A percentile compares a stretch with the other conserved stretches of the same genome.
phyloP scores from a whole-genome alignment of 2,329 filamentous ascomycete genomes.

The Keithomyces neogunnii region DNA sequence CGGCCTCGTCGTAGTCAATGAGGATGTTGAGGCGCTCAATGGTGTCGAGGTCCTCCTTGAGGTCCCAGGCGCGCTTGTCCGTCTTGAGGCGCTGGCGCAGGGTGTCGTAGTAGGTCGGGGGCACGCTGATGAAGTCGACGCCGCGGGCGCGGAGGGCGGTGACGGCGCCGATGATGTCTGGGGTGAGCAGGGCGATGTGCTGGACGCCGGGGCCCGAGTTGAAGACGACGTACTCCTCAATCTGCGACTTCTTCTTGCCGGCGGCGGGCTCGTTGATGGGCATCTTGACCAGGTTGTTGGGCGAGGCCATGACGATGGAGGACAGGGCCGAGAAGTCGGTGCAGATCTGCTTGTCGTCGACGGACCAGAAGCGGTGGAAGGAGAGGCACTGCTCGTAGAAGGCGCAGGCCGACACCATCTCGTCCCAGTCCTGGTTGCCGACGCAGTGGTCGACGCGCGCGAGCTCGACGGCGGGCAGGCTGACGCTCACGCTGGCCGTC shows the following conservation, averaged over 20 bases:
- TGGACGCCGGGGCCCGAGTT: constrained; percentile 86
- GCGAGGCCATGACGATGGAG: constrained; percentile 82
- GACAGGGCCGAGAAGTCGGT: constrained; percentile 86
- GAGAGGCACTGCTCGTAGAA: constrained; percentile 83
- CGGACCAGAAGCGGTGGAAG: constrained; percentile 96
- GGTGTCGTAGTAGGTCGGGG: constrained; percentile 73
- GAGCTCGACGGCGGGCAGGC: constrained; percentile 57
- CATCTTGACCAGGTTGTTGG: constrained; percentile 88
- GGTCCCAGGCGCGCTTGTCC: constrained; percentile 48
- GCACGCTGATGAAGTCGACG: constrained; percentile 88
- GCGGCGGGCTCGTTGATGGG: constrained; percentile 93
- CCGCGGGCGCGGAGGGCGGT: constrained; percentile 73
- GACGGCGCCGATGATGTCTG: constrained; percentile 71
- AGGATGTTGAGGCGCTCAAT: constrained; percentile 75
- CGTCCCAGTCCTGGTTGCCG: constrained; percentile 91
- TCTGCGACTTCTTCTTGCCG: constrained; percentile 87
- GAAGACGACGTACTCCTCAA: constrained; percentile 88
- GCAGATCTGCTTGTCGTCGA: constrained; percentile 87
- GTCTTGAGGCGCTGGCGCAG: constrained; percentile 67
- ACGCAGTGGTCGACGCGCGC: constrained; percentile 90
- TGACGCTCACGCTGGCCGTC: constrained; percentile 25
- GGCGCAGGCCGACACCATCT: constrained; percentile 61
- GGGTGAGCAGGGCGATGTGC: constrained; percentile 81
- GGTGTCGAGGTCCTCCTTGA: constrained; percentile 72
- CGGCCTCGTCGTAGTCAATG: constrained; percentile 90